Conservation (phyloP, 2,329 filamentous ascomycete species). For the Microthyrium microscopicum region DNA sequence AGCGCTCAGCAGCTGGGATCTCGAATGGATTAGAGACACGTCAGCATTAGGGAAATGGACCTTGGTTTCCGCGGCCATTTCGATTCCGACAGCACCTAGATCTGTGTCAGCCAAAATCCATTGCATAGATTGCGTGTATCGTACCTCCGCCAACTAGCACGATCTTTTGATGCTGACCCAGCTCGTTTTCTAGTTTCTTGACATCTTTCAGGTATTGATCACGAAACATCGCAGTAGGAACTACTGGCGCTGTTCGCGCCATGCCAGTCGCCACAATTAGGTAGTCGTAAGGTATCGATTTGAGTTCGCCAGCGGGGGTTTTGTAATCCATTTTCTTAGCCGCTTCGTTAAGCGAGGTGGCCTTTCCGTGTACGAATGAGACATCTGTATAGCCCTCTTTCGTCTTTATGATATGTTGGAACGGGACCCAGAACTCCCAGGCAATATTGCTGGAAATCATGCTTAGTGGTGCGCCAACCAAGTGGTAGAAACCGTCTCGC, state of each 20-base stretch:
- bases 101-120: not conserved
- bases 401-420: slow-evolving; percentile 47
- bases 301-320: slow-evolving; percentile 4
- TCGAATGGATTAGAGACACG: slow-evolving; percentile 62
- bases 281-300: slow-evolving; percentile 44
- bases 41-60: slow-evolving; percentile 43
- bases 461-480: slow-evolving; percentile 60
- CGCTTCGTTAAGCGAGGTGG: slow-evolving; percentile 41
- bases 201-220: slow-evolving; percentile 49
- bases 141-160: slow-evolving; percentile 7
- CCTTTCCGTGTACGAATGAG: slow-evolving; percentile 47
- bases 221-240: slow-evolving; percentile 47
- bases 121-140: slow-evolving; percentile 19
- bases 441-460: slow-evolving; percentile 48
- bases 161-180: slow-evolving; percentile 21
- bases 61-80: slow-evolving; percentile 69
- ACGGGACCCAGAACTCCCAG: slow-evolving; percentile 53
- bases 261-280: slow-evolving; percentile 58
- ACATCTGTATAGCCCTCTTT: slow-evolving; percentile 38
- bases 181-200: slow-evolving; percentile 39
- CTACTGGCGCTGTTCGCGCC: slow-evolving; percentile 52
- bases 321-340: slow-evolving; percentile 24
- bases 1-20: slow-evolving; percentile 51
- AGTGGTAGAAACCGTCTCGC: slow-evolving; percentile 67
- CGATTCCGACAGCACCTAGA: slow-evolving; percentile 57